These are phyloP conservation scores for Xylaria sp. DNA, from an alignment of 2,329 filamentous ascomycete species.

Conservation along the genomic window DNA sequence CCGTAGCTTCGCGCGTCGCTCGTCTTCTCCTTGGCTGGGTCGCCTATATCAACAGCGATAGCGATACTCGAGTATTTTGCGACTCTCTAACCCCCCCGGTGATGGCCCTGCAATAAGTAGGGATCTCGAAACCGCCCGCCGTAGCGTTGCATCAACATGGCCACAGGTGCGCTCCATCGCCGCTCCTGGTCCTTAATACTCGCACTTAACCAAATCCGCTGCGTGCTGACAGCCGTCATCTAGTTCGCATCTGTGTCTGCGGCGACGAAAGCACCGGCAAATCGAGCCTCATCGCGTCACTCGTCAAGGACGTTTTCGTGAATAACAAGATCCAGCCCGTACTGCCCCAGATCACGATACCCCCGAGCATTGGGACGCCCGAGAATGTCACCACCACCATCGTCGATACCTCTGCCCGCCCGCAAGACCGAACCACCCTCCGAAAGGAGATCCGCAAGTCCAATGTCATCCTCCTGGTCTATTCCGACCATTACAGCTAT, in stretches of 20 bases:
- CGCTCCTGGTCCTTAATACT: neutral
- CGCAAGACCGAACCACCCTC: slow-evolving; percentile 87
- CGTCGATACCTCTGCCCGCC: slow-evolving; percentile 94
- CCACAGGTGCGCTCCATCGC: slow-evolving; percentile 33
- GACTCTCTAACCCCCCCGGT: neutral
- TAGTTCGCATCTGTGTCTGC: slow-evolving; percentile 91
- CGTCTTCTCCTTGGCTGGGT: neutral
- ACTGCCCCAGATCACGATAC: slow-evolving; percentile 92
- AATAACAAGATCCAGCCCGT: slow-evolving; percentile 94
- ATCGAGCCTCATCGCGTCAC: slow-evolving; percentile 88
- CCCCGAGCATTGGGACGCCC: slow-evolving; percentile 88
- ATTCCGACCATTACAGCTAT: slow-evolving; percentile 99
- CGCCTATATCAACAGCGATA: neutral
- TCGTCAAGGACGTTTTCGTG: slow-evolving; percentile 97
- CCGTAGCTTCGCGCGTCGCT: neutral
- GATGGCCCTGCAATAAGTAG: slow-evolving; percentile 32
- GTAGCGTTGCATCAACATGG: slow-evolving; percentile 33
- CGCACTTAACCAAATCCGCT: neutral
- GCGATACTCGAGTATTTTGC: neutral
- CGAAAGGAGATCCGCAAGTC: slow-evolving; percentile 95
- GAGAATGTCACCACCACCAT: slow-evolving; percentile 98
- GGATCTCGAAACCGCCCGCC: slow-evolving; percentile 22
- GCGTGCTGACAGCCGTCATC: slow-evolving; percentile 2
- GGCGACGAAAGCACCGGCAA: slow-evolving; percentile 97
- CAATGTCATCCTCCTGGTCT: slow-evolving; percentile 95